These are phyloP conservation scores for Kalmusia sp. DNA, from an alignment of 2,329 filamentous ascomycete species.

Conservation along the genomic window DNA sequence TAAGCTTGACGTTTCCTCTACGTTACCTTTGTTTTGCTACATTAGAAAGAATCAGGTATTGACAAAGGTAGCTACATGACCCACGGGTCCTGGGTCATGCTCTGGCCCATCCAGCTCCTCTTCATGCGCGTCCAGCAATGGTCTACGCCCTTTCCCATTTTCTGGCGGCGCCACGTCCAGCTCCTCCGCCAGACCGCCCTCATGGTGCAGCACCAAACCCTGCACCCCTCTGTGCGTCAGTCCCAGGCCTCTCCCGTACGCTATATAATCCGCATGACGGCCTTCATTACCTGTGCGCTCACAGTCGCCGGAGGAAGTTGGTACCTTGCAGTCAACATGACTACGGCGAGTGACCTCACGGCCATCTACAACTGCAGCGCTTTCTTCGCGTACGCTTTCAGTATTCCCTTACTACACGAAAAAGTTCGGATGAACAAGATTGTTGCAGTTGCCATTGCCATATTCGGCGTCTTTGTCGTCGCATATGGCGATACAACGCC, in stretches of 20 bases:
- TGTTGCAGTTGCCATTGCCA: constrained; percentile 83
- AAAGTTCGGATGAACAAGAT: constrained; percentile 85
- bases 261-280: constrained; percentile 82
- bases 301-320: constrained; percentile 92
- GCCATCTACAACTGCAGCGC: constrained; percentile 99
- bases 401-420: constrained; percentile 86
- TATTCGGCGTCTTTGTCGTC: constrained; percentile 89
- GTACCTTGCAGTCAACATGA: constrained; percentile 95
- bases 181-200: constrained; percentile 72
- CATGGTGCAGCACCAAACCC: constrained; percentile 83
- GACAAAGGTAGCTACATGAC: constrained; percentile 73
- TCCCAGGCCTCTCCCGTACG: constrained; percentile 62
- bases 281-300: constrained; percentile 81
- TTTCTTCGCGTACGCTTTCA: constrained; percentile 98
- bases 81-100: constrained; percentile 88
- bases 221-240: constrained; percentile 65
- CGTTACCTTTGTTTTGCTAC: not conserved
- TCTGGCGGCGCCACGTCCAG: constrained; percentile 78
- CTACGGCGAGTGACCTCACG: constrained; percentile 90
- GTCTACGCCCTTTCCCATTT: constrained; percentile 78
- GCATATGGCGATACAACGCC: constrained; percentile 80
- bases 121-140: constrained; percentile 82
- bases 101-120: constrained; percentile 86
- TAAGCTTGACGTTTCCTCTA: constrained; percentile 52
- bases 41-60: not conserved